These are phyloP conservation scores for Plasmodium vivax DNA, from an alignment of 169 alveolate genomes.

Conservation along the genomic window DNA sequence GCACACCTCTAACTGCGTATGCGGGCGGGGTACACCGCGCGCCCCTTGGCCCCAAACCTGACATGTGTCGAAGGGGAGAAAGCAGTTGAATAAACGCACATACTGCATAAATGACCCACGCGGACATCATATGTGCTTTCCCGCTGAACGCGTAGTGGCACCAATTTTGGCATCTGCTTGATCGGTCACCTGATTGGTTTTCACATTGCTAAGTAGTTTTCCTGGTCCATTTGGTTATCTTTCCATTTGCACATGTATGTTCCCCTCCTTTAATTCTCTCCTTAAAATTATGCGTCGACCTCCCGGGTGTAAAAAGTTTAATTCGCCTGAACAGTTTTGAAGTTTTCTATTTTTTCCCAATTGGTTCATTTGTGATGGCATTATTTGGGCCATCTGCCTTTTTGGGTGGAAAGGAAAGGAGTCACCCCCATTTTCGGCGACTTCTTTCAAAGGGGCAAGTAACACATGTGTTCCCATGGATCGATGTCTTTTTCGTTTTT, in stretches of 20 bases:
- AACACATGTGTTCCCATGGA: neutral
- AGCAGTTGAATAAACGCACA: neutral
- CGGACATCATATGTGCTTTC: neutral
- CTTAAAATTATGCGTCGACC: neutral
- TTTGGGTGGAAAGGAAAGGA: neutral
- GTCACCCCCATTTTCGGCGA: neutral
- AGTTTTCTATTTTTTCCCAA: neutral
- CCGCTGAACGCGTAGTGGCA: neutral
- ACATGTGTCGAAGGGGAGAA: neutral
- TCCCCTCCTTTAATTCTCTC: neutral
- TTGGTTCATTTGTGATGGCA: neutral
- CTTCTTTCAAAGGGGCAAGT: neutral
- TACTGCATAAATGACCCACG: neutral
- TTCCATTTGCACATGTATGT: neutral
- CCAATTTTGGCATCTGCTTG: neutral
- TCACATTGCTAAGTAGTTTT: neutral
- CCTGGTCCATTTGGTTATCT: neutral
- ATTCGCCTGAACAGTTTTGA: neutral
- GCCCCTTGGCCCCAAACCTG: neutral
- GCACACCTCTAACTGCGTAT: neutral
- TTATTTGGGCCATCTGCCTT: neutral
- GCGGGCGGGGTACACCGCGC: neutral
- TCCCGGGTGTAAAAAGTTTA: neutral
- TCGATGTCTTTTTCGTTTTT: neutral
- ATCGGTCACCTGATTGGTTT: neutral